Conservation (phyloP, 768 basidiomycete species). For the Tylopilus sp. region DNA sequence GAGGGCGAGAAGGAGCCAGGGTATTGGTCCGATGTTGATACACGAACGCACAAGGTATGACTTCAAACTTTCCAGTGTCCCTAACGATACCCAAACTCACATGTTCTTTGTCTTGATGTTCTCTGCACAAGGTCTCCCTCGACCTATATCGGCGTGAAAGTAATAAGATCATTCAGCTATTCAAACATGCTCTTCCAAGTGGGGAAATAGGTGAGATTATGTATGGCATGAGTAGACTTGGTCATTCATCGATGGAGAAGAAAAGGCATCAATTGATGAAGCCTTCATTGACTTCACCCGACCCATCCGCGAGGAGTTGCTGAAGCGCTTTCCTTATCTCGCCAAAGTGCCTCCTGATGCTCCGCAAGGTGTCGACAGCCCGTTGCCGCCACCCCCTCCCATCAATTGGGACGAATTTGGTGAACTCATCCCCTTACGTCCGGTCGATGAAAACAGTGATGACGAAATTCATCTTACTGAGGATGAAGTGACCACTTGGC, state of each 20-base stretch:
- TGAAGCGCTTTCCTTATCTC: conserved; percentile 77
- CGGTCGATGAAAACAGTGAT: conserved; percentile 24
- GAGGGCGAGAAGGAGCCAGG: conserved; percentile 84
- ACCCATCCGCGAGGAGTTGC: conserved; percentile 70
- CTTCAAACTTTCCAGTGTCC: not conserved
- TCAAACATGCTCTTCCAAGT: conserved; percentile 72
- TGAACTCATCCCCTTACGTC: conserved; percentile 57
- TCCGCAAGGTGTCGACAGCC: conserved; percentile 68
- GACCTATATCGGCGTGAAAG: conserved; percentile 93
- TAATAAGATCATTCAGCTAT: conserved; percentile 77
- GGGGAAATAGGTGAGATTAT: conserved; percentile 72
- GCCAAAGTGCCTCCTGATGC: conserved; percentile 64
- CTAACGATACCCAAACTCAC: not conserved
- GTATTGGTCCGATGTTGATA: conserved; percentile 89
- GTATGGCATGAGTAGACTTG: not conserved
- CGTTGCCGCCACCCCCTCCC: conserved; percentile 68
- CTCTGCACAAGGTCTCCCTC: conserved; percentile 66
- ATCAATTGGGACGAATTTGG: conserved; percentile 60
- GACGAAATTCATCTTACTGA: conserved; percentile 13
- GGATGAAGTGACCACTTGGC: conserved; percentile 66
- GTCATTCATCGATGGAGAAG: conserved; percentile 37
- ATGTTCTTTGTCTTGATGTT: not conserved
- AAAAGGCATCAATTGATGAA: conserved; percentile 98
- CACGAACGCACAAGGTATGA: conserved; percentile 85
- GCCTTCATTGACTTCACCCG: conserved; percentile 91